A percentile compares a stretch with the other conserved stretches of the same genome.
Evolutionary conservation across 2,329 filamentous ascomycete species (phyloP).

Genomic region (Sarocladium oryzae): DNA sequence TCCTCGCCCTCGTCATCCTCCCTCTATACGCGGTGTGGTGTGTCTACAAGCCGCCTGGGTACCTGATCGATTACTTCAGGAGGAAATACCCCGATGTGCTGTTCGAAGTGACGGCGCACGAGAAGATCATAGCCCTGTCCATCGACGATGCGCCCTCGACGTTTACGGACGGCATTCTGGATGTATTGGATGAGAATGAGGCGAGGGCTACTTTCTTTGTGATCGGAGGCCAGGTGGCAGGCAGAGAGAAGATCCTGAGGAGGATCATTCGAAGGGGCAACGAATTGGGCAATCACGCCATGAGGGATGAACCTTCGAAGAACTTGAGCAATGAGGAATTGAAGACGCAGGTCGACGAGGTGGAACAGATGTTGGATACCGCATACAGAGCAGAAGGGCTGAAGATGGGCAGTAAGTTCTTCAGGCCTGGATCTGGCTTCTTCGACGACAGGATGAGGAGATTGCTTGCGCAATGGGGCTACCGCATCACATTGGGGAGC

Average conservation of each 20-base stretch:
- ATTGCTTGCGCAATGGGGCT: slow-evolving; percentile 54
- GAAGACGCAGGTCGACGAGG: slow-evolving; percentile 53
- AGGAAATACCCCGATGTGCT: slow-evolving; percentile 71
- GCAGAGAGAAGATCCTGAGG: slow-evolving; percentile 46
- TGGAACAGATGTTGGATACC: slow-evolving; percentile 52
- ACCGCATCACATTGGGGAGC: slow-evolving; percentile 69
- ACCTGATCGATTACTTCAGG: slow-evolving; percentile 65
- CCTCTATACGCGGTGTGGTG: slow-evolving; percentile 50
- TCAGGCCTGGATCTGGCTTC: slow-evolving; percentile 78
- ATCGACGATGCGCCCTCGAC: slow-evolving; percentile 80
- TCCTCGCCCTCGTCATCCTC: slow-evolving; percentile 28
- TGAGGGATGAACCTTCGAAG: slow-evolving; percentile 74
- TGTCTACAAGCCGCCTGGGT: slow-evolving; percentile 74
- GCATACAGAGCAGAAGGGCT: slow-evolving; percentile 46
- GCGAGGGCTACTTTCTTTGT: slow-evolving; percentile 83
- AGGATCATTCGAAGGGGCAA: slow-evolving; percentile 55
- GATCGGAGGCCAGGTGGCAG: slow-evolving; percentile 69
- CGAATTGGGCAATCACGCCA: slow-evolving; percentile 82
- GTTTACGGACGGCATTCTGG: slow-evolving; percentile 64
- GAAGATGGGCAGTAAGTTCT: slow-evolving; percentile 55
- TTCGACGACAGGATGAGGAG: slow-evolving; percentile 67
- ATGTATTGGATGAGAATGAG: slow-evolving; percentile 56
- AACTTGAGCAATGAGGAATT: slow-evolving; percentile 54
- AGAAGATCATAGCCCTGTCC: slow-evolving; percentile 71
- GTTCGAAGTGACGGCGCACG: slow-evolving; percentile 55